Evolutionary conservation across 129 eudicot genomes (phyloP).

Genomic region (Erigeron canadensis): DNA sequence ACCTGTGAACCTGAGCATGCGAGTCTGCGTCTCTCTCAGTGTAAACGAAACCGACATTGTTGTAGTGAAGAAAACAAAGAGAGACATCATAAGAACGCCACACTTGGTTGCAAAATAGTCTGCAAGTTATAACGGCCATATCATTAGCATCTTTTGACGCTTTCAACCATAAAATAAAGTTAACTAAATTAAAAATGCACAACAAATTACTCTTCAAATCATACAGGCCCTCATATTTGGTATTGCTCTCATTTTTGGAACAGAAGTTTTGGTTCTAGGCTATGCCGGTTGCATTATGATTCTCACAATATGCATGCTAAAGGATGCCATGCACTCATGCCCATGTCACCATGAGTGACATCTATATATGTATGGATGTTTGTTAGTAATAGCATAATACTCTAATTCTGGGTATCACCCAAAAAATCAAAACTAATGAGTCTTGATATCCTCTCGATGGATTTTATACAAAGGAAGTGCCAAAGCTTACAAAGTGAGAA

Average conservation of each 20-base stretch:
- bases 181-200: not conserved
- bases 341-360: not conserved
- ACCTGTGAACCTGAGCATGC: conserved; percentile 99
- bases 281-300: conserved; percentile 1
- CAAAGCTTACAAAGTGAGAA: not conserved
- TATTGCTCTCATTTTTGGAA: not conserved
- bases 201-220: not conserved
- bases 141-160: not conserved
- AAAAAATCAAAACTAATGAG: not conserved
- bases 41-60: conserved; percentile 99
- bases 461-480: not conserved
- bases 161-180: not conserved
- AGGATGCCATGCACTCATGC: not conserved
- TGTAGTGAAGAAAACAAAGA: conserved; percentile 99
- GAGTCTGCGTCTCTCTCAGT: conserved; percentile 97
- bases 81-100: conserved; percentile 98
- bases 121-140: conserved; percentile 36
- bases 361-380: conserved; percentile 6
- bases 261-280: not conserved
- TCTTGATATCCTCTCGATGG: not conserved
- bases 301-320: conserved; percentile 1
- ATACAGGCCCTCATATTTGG: not conserved
- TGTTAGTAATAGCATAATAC: not conserved
- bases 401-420: too few relatives aligned
- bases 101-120: conserved; percentile 95